Base-by-base conservation (phyloP, 2,329 filamentous ascomycete genomes). In the Paracamarosporium sp. region DNA sequence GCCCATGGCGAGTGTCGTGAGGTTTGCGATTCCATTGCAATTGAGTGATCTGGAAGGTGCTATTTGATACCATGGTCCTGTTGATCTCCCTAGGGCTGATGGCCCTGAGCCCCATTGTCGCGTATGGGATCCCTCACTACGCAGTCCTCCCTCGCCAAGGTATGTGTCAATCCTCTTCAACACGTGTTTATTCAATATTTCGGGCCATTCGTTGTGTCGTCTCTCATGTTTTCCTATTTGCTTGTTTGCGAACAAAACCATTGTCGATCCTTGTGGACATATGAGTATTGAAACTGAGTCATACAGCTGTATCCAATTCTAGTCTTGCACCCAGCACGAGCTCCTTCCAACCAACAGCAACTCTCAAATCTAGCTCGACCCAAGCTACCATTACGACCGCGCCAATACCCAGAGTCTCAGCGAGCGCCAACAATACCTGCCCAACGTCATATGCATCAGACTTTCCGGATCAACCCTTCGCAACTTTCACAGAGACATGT, bases 121-220 rank as follows among this genome's bases (percentile, higher is more conserved):
- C 50, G 17, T 36, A 57, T 33, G 15, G 27, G 30, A 48, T 46
- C 13, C 55, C 55, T 24, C 55, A 57, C 3, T 22, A 53, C 48
- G 48, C 15, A 25, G 33, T 28, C 5, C 30, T 47, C 38, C 20
- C 48, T 13, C 40, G 55, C 8, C 55, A 57, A 53, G 55, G 55
- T 57, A 47, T 8, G 55, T 57, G 20, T 17, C 2, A 15, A 15
- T 43, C 33, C 13, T n/a, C 28, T 17, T 8, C 27, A 13, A 4
- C 31, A 4, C 31, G 15, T 35, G 31, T 35, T 35, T n/a, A n/a
- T n/a, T n/a, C n/a, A n/a, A n/a, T n/a, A n/a, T n/a, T n/a, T n/a
- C n/a, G n/a, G n/a, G n/a, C n/a, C n/a, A n/a, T n/a, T n/a, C n/a
- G n/a, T n/a, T n/a, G n/a, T n/a, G n/a, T n/a, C n/a, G n/a, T n/a